These are phyloP conservation scores for Neurospora sp. DNA, from an alignment of 495 filamentous ascomycete species.

Conservation along the genomic window DNA sequence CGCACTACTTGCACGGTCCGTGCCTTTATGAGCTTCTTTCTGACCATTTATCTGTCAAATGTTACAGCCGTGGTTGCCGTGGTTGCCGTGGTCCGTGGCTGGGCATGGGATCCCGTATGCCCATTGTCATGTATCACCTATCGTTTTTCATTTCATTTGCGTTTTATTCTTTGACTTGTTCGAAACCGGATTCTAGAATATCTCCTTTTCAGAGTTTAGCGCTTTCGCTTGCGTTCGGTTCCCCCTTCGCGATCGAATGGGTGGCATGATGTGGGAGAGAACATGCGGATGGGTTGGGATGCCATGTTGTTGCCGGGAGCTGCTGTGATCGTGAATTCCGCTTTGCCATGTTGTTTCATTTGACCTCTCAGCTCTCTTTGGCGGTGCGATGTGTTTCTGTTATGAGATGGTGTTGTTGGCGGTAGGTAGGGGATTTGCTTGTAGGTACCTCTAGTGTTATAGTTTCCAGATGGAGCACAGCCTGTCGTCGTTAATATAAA, in stretches of 20 bases:
- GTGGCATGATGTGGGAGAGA: neutral
- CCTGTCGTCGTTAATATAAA: neutral
- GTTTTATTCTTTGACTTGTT: neutral
- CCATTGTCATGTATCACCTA: neutral
- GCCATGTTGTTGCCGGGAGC: neutral
- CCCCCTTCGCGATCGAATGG: neutral
- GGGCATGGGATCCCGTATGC: neutral
- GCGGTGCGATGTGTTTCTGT: neutral
- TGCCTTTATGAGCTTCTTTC: neutral
- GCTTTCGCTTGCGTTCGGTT: neutral
- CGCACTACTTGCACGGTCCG: neutral
- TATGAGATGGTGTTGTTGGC: neutral
- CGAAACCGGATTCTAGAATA: neutral
- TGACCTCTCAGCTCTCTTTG: neutral
- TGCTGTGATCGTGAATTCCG: neutral
- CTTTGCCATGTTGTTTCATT: neutral
- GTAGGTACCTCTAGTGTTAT: neutral
- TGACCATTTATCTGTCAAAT: neutral
- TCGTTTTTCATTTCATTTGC: neutral
- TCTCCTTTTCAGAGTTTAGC: neutral
- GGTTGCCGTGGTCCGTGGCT: neutral
- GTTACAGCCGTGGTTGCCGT: neutral
- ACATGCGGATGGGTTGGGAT: neutral
- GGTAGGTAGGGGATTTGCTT: neutral
- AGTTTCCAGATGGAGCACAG: neutral